Base-by-base conservation (phyloP, 257 asterid species). In the Primulina tabacum region DNA sequence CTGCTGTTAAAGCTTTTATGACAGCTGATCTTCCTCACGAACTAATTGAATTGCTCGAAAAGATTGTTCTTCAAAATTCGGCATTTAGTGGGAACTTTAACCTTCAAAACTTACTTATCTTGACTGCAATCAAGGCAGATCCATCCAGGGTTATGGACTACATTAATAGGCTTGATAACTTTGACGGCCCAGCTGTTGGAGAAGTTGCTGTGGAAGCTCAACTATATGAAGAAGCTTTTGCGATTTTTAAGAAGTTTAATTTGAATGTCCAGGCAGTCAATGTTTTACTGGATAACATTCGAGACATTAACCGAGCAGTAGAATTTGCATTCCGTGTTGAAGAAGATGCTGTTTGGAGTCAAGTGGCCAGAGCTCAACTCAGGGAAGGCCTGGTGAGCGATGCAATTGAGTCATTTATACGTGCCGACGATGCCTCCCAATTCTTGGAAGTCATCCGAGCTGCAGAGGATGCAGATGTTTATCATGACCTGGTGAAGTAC, bases 11-110 rank as follows among this genome's bases (percentile, higher is more conserved):
- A 77, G 98, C 99, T 2, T 94, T 94, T 80, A 94, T 94, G 98
- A 90, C 98, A n/a, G 99, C 99, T 65, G 99, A 94, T 78, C 98
- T 94, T 66, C 99, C 99, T 35, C 99, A 94, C 73, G 99, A 94
- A 75, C 85, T 94, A 57, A 94, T 94, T 69, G 99, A 94, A 83
- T 87, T 94, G 83, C 98, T 94, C 77, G 99, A 94, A 77, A 94
- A 94, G 89, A 94, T 94, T 30, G 99, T 94, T 55, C 95, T 94
- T 73, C 99, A 94, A 72, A 94, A 94, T 78, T 94, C 98, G 32
- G 96, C 99, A 4, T 94, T 94, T 81, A 94, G 98, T 67, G 99
- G 99, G 71, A 94, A 94, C 93, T 94, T 88, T 70, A 94, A 94
- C 82, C 80, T 94, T 79, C 99, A 94, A 76, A 94, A 94, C 77